Evolutionary conservation across 352 stramenopile species (phyloP), one percentile per base, ranked within the genome.

Genomic region (Phytophthora pini): DNA sequence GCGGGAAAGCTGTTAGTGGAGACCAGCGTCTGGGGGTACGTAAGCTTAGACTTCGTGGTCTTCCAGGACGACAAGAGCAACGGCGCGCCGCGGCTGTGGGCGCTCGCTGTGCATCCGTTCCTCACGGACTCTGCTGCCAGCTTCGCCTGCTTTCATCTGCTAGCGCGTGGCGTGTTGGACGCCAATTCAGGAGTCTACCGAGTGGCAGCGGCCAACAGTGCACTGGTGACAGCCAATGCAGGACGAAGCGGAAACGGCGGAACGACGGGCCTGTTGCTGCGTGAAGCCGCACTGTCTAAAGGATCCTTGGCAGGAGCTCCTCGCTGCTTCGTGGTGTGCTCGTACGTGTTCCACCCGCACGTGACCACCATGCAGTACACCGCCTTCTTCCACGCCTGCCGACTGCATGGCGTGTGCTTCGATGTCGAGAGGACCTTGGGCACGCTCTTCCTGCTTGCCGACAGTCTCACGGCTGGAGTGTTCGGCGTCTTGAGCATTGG

Each of bases 321-420:
- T 29, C 85, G 84, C 24, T 75, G 73, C 48, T 95, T 88, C 65
- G 76, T 91, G n/a, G 74, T 84, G 27, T 74, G 82, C 44, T 88
- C 88, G 36, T 92, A 93, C 61, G 71, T 94, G 29, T 84, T 84
- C 58, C 88, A 97, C 34, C 85, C 87, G 11, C 88, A 88, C 51
- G 75, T 97, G 43, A 77, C 72, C 43, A 93, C 85, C 13, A 90
- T 93, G 66, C 77, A 79, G 46, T 93, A 94, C 60, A 72, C 72
- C 47, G 74, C 83, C 13, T 95, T 97, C 70, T 97, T 97, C 74
- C 92, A 97, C 51, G 77, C 80, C 47, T 97, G 91, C 57, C 74
- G 90, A 1, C 72, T 95, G 49, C 82, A 96, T 22, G 90, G 91
- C 31, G 89, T 97, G 50, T 96, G 84, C 57, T 97, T 95, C 17